These are phyloP conservation scores for Ceratocystis alfenasii DNA, from an alignment of 2,329 filamentous ascomycete species.

Conservation along the genomic window DNA sequence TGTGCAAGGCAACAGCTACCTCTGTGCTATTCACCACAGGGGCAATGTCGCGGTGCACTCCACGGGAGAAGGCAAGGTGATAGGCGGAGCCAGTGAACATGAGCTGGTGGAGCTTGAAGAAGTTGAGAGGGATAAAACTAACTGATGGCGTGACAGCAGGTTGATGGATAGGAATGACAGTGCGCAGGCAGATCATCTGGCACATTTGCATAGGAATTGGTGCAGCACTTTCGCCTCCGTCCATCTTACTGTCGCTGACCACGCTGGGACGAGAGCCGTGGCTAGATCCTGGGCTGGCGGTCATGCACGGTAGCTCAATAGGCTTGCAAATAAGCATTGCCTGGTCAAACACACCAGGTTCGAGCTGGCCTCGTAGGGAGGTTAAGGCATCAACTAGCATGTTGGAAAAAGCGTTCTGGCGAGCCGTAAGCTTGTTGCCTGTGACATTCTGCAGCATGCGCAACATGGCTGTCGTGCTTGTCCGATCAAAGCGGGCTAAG, in stretches of 20 bases:
- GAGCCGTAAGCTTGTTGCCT: constrained; percentile 31
- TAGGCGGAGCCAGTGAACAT: constrained; percentile 43
- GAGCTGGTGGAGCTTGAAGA: constrained; percentile 57
- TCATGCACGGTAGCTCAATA: constrained; percentile 34
- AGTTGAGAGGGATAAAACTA: constrained; percentile 48
- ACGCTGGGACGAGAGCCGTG: not conserved
- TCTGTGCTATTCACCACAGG: constrained; percentile 32
- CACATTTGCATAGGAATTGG: constrained; percentile 4
- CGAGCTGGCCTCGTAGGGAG: constrained; percentile 33
- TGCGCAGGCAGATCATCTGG: constrained; percentile 43
- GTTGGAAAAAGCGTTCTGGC: constrained; percentile 36
- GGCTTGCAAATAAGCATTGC: constrained; percentile 35
- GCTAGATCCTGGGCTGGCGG: not conserved
- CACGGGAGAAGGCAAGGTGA: constrained; percentile 47
- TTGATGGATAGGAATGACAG: constrained; percentile 49
- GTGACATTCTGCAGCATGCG: constrained; percentile 29
- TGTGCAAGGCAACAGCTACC: not conserved
- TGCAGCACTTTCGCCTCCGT: not conserved
- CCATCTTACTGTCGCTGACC: not conserved
- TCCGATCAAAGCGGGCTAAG: constrained; percentile 38
- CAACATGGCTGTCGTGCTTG: constrained; percentile 33
- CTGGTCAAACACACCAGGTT: constrained; percentile 37
- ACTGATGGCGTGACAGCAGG: constrained; percentile 38
- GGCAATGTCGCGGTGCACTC: constrained; percentile 49
- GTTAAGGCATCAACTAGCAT: constrained; percentile 36